These are phyloP conservation scores for Tetrapisispora arboricola DNA, from an alignment of 805 yeast species.

Conservation along the genomic window DNA sequence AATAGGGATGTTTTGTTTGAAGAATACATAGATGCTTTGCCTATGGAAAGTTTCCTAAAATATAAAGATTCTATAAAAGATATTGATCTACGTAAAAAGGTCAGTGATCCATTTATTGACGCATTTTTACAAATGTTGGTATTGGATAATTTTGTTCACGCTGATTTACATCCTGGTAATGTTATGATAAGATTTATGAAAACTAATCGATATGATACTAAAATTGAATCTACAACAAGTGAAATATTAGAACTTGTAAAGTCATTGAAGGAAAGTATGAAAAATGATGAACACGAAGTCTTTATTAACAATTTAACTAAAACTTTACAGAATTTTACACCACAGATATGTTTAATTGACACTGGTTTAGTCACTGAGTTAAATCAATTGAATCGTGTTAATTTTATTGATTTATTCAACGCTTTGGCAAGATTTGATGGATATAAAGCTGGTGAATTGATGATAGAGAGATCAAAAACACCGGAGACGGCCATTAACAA, in stretches of 20 bases:
- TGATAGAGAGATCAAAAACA: slow-evolving; percentile 90
- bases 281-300: slow-evolving; percentile 7
- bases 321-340: slow-evolving; percentile 54
- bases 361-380: slow-evolving; percentile 91
- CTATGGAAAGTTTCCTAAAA: slow-evolving; percentile 62
- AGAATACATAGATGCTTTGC: slow-evolving; percentile 72
- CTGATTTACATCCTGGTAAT: slow-evolving; percentile 96
- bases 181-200: slow-evolving; percentile 66
- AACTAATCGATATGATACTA: slow-evolving; percentile 28
- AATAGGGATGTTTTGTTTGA: slow-evolving; percentile 72
- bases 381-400: slow-evolving; percentile 62
- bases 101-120: slow-evolving; percentile 77
- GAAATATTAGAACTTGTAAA: slow-evolving; percentile 16
- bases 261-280: slow-evolving; percentile 10
- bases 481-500: slow-evolving; percentile 84
- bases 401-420: slow-evolving; percentile 81
- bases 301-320: slow-evolving; percentile 36
- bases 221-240: slow-evolving; percentile 20
- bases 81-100: slow-evolving; percentile 45
- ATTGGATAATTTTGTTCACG: slow-evolving; percentile 87
- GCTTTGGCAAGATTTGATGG: slow-evolving; percentile 91
- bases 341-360: slow-evolving; percentile 85
- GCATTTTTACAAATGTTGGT: slow-evolving; percentile 90
- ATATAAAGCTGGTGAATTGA: slow-evolving; percentile 83
- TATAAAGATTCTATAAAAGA: slow-evolving; percentile 27